Evolutionary conservation across 495 filamentous ascomycete genomes (phyloP).

Genomic region (Daldinia decipiens): DNA sequence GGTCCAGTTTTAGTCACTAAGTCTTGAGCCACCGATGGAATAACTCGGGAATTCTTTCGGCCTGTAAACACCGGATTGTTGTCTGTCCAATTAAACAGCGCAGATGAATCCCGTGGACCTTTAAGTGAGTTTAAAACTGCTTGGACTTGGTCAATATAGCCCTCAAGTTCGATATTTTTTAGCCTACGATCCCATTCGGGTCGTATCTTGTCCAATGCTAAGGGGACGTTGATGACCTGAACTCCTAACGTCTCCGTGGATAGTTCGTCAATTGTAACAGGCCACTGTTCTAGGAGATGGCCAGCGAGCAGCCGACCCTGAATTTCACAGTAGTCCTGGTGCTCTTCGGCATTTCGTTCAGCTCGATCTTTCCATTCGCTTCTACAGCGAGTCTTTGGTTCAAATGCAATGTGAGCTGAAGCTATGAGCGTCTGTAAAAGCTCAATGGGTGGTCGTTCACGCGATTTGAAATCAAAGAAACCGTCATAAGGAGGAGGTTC

Average conservation of each 20-base stretch:
- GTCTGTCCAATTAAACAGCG: not conserved
- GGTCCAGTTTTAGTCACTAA: conserved; percentile 21
- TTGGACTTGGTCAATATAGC: conserved; percentile 57
- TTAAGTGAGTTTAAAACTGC: conserved; percentile 45
- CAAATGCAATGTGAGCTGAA: conserved; percentile 22
- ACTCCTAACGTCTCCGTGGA: conserved; percentile 14
- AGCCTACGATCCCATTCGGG: conserved; percentile 62
- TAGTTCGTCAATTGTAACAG: conserved; percentile 38
- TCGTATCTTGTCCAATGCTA: conserved; percentile 52
- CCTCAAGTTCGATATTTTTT: conserved; percentile 57
- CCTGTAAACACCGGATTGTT: conserved; percentile 2
- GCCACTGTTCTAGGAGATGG: conserved; percentile 50
- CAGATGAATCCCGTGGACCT: not conserved
- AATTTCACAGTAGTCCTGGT: conserved; percentile 40
- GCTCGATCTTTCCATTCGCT: not conserved
- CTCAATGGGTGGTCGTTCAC: conserved; percentile 41
- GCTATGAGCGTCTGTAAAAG: conserved; percentile 43
- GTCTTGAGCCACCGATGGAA: conserved; percentile 20
- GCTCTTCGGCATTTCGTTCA: conserved; percentile 41
- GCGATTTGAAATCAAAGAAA: conserved; percentile 49
- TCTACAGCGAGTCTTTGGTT: not conserved
- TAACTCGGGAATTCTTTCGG: conserved; percentile 7
- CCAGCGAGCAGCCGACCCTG: conserved; percentile 46
- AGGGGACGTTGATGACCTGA: conserved; percentile 46
- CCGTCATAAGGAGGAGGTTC: conserved; percentile 40